phyloP scores from a whole-genome alignment of 805 yeast species.

The Hanseniaspora lindneri region DNA sequence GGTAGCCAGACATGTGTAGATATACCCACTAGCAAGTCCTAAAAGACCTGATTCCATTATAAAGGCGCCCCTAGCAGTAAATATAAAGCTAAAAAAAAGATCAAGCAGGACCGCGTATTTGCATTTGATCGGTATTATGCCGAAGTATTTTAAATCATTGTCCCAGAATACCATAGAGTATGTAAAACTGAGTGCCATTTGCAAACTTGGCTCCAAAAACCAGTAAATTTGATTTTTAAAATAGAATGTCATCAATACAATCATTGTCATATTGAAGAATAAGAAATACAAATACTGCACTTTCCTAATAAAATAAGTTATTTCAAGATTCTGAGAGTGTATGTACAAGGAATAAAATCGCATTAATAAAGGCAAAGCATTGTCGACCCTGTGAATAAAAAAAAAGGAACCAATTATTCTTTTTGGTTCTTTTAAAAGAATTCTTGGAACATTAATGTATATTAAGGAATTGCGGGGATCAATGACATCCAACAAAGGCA shows the following conservation, averaged over 20 bases:
- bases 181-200: slow-evolving; percentile 36
- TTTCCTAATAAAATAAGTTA: not conserved
- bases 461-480: not conserved
- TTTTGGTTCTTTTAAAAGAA: not conserved
- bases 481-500: not conserved
- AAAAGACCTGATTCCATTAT: slow-evolving; percentile 34
- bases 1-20: slow-evolving; percentile 53
- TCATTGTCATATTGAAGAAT: slow-evolving; percentile 9
- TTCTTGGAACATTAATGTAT: not conserved
- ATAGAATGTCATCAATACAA: slow-evolving; percentile 1
- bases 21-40: slow-evolving; percentile 47
- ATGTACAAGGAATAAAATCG: slow-evolving; percentile 8
- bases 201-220: slow-evolving; percentile 12
- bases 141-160: slow-evolving; percentile 42
- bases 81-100: slow-evolving; percentile 31
- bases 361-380: not conserved
- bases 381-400: not conserved
- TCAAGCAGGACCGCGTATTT: slow-evolving; percentile 39
- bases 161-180: slow-evolving; percentile 51
- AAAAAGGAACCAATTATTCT: slow-evolving; percentile 10
- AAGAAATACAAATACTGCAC: slow-evolving; percentile 5
- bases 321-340: slow-evolving; percentile 12
- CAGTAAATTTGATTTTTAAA: slow-evolving; percentile 1
- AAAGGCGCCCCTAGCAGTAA: slow-evolving; percentile 35
- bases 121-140: slow-evolving; percentile 43